These are phyloP conservation scores for Calonectria pteridis DNA, from an alignment of 2,329 filamentous ascomycete species.

Conservation along the genomic window DNA sequence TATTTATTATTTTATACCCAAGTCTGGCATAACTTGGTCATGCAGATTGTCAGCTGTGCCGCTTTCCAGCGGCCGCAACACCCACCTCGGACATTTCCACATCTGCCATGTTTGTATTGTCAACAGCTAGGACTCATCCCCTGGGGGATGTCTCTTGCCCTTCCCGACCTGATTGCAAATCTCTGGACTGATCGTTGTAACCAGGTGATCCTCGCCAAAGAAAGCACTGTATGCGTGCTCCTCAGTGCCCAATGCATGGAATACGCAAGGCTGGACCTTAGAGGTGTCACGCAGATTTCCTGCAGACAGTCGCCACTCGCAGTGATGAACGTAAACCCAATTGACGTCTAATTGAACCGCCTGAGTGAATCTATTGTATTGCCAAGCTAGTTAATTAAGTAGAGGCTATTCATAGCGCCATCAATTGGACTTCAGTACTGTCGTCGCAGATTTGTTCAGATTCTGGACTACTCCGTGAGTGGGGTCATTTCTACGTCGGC, in stretches of 20 bases:
- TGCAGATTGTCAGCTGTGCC: neutral
- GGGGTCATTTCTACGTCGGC: neutral
- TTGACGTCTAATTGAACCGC: neutral
- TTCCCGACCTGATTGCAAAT: neutral
- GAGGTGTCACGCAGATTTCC: neutral
- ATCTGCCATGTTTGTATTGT: neutral
- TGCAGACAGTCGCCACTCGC: neutral
- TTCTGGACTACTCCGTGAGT: neutral
- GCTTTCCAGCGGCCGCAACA: neutral
- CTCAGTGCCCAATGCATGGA: neutral
- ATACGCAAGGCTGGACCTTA: neutral
- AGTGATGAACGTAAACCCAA: neutral
- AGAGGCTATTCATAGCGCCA: neutral
- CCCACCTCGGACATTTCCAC: neutral
- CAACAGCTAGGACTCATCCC: neutral
- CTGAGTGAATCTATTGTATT: neutral
- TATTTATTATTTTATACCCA: neutral
- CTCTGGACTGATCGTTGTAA: neutral
- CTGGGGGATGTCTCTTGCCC: accelerated
- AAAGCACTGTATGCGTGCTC: neutral
- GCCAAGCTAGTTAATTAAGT: neutral
- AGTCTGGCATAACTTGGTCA: neutral
- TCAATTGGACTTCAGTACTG: neutral
- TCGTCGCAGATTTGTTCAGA: neutral
- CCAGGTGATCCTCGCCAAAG: neutral